Percentiles rank a stretch among this genome's conserved stretches.
Conservation (phyloP, 306 rosid genomes). For the Cicer pinnatifidum region DNA sequence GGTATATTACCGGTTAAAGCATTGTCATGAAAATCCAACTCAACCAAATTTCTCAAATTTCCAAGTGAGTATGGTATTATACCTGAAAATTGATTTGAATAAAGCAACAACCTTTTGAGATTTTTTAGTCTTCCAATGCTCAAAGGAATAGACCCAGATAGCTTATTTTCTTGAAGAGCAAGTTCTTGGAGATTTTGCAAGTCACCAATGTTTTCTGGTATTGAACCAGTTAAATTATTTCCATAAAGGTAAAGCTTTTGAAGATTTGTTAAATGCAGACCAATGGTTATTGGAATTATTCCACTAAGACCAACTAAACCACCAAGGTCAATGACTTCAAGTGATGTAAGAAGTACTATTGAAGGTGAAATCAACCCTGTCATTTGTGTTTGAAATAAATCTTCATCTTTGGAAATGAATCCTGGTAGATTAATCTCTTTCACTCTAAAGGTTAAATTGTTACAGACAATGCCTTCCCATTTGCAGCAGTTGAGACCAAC, state of each 20-base stretch:
- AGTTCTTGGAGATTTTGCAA: slow-evolving; percentile 66
- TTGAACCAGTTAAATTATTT: slow-evolving; percentile 63
- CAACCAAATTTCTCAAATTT: slow-evolving; percentile 54
- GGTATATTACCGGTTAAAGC: slow-evolving; percentile 55
- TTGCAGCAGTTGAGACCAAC: slow-evolving; percentile 56
- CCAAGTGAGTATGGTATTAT: slow-evolving; percentile 53
- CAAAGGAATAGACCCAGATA: slow-evolving; percentile 64
- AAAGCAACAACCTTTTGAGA: slow-evolving; percentile 46
- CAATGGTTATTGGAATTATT: slow-evolving; percentile 57
- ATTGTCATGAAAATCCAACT: slow-evolving; percentile 59
- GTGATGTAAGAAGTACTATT: slow-evolving; percentile 60
- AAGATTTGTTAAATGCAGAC: slow-evolving; percentile 56
- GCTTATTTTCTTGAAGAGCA: slow-evolving; percentile 53
- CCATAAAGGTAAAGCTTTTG: slow-evolving; percentile 59
- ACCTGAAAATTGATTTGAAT: slow-evolving; percentile 60
- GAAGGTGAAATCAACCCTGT: slow-evolving; percentile 59
- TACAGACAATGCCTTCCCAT: slow-evolving; percentile 74
- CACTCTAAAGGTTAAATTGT: slow-evolving; percentile 60
- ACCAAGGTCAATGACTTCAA: slow-evolving; percentile 66
- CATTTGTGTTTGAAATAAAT: slow-evolving; percentile 59
- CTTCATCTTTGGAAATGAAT: slow-evolving; percentile 45
- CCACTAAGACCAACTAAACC: slow-evolving; percentile 64
- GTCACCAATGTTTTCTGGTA: slow-evolving; percentile 70
- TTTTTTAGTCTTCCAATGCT: slow-evolving; percentile 55
- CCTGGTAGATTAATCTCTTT: slow-evolving; percentile 62